A percentile compares a stretch with the other conserved stretches of the same genome.
Conservation (phyloP, 371 early-diverging fungal genomes). For the Syncephalastrum monosporum region DNA sequence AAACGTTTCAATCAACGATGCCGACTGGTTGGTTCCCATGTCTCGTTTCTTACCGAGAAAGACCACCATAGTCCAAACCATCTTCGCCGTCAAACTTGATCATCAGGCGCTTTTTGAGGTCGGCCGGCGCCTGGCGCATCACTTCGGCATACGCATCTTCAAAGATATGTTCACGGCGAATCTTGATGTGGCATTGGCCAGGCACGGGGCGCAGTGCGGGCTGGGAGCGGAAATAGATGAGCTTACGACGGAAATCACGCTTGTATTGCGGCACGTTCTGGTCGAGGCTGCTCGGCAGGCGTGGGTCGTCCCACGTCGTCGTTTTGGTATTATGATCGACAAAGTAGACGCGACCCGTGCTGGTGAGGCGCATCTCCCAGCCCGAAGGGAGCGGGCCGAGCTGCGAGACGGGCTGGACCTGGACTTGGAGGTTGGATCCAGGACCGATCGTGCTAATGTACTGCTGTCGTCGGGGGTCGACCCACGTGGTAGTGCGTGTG, state of each 20-base stretch:
- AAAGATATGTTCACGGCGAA: slow-evolving; percentile 85
- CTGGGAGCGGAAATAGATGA: slow-evolving; percentile 94
- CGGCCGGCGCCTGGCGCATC: slow-evolving; percentile 82
- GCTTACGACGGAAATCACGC: slow-evolving; percentile 95
- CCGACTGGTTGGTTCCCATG: not conserved
- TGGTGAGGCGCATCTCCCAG: slow-evolving; percentile 97
- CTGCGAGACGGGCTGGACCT: slow-evolving; percentile 72
- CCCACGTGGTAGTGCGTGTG: slow-evolving; percentile 96
- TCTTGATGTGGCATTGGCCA: slow-evolving; percentile 92
- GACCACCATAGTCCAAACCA: slow-evolving; percentile 98
- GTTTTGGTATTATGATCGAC: slow-evolving; percentile 94
- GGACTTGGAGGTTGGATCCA: slow-evolving; percentile 56
- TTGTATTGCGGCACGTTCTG: slow-evolving; percentile 96
- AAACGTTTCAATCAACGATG: not conserved
- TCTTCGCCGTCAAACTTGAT: slow-evolving; percentile 98
- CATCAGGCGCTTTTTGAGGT: slow-evolving; percentile 92
- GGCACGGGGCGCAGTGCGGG: slow-evolving; percentile 86
- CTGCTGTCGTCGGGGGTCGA: slow-evolving; percentile 80
- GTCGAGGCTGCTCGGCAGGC: slow-evolving; percentile 91
- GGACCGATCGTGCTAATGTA: slow-evolving; percentile 56
- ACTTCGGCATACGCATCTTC: slow-evolving; percentile 94
- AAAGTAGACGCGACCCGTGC: slow-evolving; percentile 90
- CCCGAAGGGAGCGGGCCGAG: slow-evolving; percentile 91
- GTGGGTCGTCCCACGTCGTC: slow-evolving; percentile 95
- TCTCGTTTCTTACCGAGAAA: slow-evolving; percentile 65